Evolutionary conservation across 306 rosid species (phyloP), one percentile per base, ranked within the genome.

Genomic region (Begonia fuchsioides): DNA sequence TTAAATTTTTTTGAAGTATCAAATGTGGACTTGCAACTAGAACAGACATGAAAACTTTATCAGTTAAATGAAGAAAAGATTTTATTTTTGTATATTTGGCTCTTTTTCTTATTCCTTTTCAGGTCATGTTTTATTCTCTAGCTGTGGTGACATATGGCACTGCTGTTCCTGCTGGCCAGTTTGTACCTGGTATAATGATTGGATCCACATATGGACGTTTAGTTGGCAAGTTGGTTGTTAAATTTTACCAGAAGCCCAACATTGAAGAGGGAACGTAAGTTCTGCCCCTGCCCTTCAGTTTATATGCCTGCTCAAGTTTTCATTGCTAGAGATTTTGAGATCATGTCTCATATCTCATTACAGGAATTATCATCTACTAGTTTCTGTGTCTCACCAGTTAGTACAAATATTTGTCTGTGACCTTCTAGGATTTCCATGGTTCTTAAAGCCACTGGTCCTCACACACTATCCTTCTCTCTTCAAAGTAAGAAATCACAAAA

Each of bases 191-290:
- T 64, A 90, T 90, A 60, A 84, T 84, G 95, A 84, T 81, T 59
- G 97, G 97, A 60, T 90, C 93, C 43, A 90, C 97, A 2, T 90
- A 84, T 69, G 95, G 95, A 51, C 95, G 97, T 54, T 93, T 90
- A 57, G 95, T 90, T 39, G 97, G 95, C 69, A 90, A 79, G 80
- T 68, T 81, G 65, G 94, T 90, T 48, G 97, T 90, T 58, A 84
- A 63, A 62, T 66, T 76, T 76, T 84, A 81, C 78, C 71, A 68
- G 78, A 84, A 79, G 77, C 95, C 76, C 65, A 81, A 73, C 72
- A 84, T 84, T 58, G 97, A 90, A 79, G 95, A 90, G 80, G 97
- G 97, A 67, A 90, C 97, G 90, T 88, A 67, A 83, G 95, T 78
- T 47, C 51, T 32, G 13, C 32, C 3, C 32, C 51, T 32, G 13